Evolutionary conservation across 2,329 filamentous ascomycete genomes (phyloP).

Genomic region (Penicillium italicum): DNA sequence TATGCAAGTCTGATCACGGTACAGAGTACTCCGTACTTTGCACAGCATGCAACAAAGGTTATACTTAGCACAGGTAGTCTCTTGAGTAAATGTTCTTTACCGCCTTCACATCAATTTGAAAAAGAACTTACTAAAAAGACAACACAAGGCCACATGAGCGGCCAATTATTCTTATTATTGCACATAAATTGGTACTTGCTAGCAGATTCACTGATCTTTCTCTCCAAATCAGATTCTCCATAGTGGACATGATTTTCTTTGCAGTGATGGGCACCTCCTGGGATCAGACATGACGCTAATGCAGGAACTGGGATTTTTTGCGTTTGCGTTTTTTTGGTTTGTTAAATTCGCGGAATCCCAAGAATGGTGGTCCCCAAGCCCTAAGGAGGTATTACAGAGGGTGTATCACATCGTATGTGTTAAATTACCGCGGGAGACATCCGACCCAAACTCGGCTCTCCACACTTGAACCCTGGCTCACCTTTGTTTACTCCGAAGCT

Average conservation of each 20-base stretch:
- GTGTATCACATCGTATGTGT: background rate
- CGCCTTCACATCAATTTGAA: too few relatives aligned
- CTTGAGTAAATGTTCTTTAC: too few relatives aligned
- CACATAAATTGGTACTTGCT: background rate
- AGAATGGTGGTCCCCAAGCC: background rate
- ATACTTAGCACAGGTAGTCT: too few relatives aligned
- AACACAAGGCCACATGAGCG: too few relatives aligned
- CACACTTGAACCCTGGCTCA: slow-evolving; percentile 14
- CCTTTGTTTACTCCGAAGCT: slow-evolving; percentile 7
- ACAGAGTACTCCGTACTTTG: background rate
- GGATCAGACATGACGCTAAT: slow-evolving; percentile 32
- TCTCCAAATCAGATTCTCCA: background rate
- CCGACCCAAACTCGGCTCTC: slow-evolving; percentile 7
- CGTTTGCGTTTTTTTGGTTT: background rate
- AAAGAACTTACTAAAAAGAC: too few relatives aligned
- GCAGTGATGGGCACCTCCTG: slow-evolving; percentile 4
- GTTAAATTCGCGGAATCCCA: background rate
- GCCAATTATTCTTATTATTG: too few relatives aligned
- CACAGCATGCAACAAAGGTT: background rate
- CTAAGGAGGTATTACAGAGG: background rate
- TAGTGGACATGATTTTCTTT: slow-evolving; percentile 9
- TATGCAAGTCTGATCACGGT: slow-evolving; percentile 11
- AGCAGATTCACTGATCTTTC: background rate
- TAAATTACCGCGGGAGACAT: slow-evolving; percentile 12
- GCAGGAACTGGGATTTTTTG: slow-evolving; percentile 33